Conservation (phyloP, 192 early-diverging fungal genomes). For the Entophlyctis helioformis region DNA sequence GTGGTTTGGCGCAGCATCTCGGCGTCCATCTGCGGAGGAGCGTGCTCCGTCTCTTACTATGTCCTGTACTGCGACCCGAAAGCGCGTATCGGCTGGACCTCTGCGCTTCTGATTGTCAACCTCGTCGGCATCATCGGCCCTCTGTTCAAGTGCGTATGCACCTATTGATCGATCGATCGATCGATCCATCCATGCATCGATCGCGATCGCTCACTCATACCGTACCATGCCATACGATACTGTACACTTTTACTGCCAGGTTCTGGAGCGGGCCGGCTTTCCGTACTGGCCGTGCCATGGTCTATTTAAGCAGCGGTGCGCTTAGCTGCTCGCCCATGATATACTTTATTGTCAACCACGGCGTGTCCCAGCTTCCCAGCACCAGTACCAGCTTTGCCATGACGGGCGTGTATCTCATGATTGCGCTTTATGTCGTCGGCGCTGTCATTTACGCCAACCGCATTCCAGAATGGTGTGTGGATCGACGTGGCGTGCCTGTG, state of each 20-base stretch:
- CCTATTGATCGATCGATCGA: too few relatives aligned
- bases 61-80: slow-evolving; percentile 5
- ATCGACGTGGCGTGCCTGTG: too few relatives aligned
- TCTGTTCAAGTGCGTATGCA: slow-evolving; percentile 2
- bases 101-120: slow-evolving; percentile 3
- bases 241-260: background rate
- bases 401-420: too few relatives aligned
- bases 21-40: slow-evolving; percentile 7
- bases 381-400: too few relatives aligned
- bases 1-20: too few relatives aligned
- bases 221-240: too few relatives aligned
- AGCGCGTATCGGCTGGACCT: background rate
- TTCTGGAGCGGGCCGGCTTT: slow-evolving; percentile 6
- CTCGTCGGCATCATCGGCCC: slow-evolving; percentile 17
- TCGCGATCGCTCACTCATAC: too few relatives aligned
- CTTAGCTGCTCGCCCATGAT: too few relatives aligned
- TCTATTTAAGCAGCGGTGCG: slow-evolving; percentile 2
- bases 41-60: slow-evolving; percentile 2
- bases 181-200: too few relatives aligned
- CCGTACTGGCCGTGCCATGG: background rate
- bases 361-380: too few relatives aligned
- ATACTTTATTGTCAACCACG: too few relatives aligned
- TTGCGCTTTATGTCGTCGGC: slow-evolving; percentile 5
- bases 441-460: slow-evolving; percentile 10
- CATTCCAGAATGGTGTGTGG: slow-evolving; percentile 11